These are phyloP conservation scores for Pseudopithomyces chartarum DNA, from an alignment of 2,329 filamentous ascomycete species.

Conservation along the genomic window DNA sequence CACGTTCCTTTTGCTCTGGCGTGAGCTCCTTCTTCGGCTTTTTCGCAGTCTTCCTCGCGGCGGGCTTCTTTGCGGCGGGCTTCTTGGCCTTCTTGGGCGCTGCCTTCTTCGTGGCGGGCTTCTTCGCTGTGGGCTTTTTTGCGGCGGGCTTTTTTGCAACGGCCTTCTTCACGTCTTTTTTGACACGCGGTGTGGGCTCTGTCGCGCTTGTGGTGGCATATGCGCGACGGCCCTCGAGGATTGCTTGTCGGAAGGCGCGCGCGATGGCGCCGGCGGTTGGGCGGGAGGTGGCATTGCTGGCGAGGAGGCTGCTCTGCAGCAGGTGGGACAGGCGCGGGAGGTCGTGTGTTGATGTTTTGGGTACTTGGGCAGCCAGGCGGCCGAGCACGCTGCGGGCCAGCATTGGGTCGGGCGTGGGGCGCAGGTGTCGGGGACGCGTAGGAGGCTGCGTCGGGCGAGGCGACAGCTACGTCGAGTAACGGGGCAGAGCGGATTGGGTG, in stretches of 20 bases:
- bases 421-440: slow-evolving; percentile 10
- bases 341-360: slow-evolving; percentile 43
- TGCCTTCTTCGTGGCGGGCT: slow-evolving; percentile 12
- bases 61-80: slow-evolving; percentile 13
- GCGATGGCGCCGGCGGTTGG: slow-evolving; percentile 26
- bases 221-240: slow-evolving; percentile 28
- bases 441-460: slow-evolving; percentile 13
- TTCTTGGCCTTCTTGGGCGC: slow-evolving; percentile 7
- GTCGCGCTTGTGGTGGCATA: slow-evolving; percentile 42
- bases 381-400: slow-evolving; percentile 42
- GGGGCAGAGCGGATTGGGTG: slow-evolving; percentile 10
- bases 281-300: slow-evolving; percentile 27
- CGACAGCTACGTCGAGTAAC: slow-evolving; percentile 27
- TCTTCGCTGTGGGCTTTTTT: slow-evolving; percentile 11
- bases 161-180: slow-evolving; percentile 29
- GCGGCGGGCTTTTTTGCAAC: slow-evolving; percentile 28
- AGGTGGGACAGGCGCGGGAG: slow-evolving; percentile 40
- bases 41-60: slow-evolving; percentile 6
- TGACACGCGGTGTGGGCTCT: slow-evolving; percentile 40
- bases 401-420: slow-evolving; percentile 29
- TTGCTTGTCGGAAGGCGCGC: slow-evolving; percentile 27
- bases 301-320: slow-evolving; percentile 28
- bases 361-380: slow-evolving; percentile 41
- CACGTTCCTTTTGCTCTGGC: slow-evolving; percentile 35
- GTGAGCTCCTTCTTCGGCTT: slow-evolving; percentile 31